Evolutionary conservation across 139 green algal species (phyloP), one percentile per base, ranked within the genome.

Genomic region (Gonium pectorale): DNA sequence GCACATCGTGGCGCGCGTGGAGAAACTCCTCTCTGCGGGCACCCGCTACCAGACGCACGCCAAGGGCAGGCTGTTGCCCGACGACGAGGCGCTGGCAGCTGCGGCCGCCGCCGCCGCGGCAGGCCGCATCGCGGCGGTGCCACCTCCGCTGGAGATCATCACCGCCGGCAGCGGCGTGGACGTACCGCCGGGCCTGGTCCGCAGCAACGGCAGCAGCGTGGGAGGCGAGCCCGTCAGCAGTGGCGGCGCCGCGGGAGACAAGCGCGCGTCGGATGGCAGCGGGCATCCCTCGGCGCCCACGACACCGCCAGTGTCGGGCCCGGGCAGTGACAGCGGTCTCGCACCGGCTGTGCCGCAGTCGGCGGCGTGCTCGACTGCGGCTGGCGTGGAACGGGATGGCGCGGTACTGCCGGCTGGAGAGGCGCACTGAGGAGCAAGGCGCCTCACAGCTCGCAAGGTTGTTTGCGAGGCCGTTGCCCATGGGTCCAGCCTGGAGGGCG

Each of bases 1-100:
- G 90, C 96, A 99, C 95, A 98, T 99, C 52, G 94, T 97, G 8
- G 90, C 91, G 27, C 92, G 95, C 17, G 91, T 98, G 43, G 96
- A 98, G 92, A 98, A 95, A 80, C 88, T 97, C 68, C 79, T 96
- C 3, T 72, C 38, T 2, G 83, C 87, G 9, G 90, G 90, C 37
- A 88, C 86, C 27, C 68, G 68, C 68, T 86, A 71, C 17, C 83
- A 89, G 69, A 74, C 85, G 38, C 85, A 89, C 40, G 54, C 81
- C 67, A 75, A 81, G 43, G 78, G 77, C 4, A 77, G 85, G 19
- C 60, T 83, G 67, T 78, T 89, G 85, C 85, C 85, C 26, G 69
- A 89, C 29, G 85, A 89, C 62, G 75, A 82, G 75, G 59, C 75
- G 59, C 41, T 82, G 59, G 75, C 75, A 4, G 75, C 74, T 21